Percentiles rank a stretch among this genome's conserved stretches.
These are phyloP conservation scores for Dichomitus squalens DNA, from an alignment of 1,284 basidiomycete species.

Conservation along the genomic window DNA sequence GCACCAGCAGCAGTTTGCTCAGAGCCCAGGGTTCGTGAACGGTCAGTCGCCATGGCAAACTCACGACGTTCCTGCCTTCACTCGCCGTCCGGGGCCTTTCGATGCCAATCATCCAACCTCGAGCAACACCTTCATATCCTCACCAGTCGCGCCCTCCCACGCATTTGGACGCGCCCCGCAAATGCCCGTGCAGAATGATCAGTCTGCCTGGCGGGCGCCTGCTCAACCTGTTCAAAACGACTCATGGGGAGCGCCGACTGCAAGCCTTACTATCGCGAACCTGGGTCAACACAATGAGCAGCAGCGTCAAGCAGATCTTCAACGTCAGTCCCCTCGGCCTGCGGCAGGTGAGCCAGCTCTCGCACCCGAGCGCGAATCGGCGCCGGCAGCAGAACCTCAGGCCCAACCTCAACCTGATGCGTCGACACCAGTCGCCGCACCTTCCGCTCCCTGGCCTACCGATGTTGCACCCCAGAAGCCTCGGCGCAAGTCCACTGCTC, in stretches of 20 bases:
- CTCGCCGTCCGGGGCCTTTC: constrained; percentile 46
- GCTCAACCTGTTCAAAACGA: constrained; percentile 47
- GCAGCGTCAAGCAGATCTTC: constrained; percentile 36
- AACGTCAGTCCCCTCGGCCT: constrained; percentile 12
- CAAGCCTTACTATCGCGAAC: constrained; percentile 56
- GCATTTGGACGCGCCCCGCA: constrained; percentile 25
- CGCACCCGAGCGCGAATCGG: constrained; percentile 9
- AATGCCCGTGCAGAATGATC: constrained; percentile 35
- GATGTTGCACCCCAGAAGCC: constrained; percentile 31
- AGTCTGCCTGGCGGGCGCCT: constrained; percentile 55
- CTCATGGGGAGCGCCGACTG: constrained; percentile 49
- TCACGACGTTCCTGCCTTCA: constrained; percentile 32
- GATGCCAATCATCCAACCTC: constrained; percentile 36
- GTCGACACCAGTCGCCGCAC: constrained; percentile 19
- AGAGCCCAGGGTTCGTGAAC: constrained; percentile 17
- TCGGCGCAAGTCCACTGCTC: constrained; percentile 29
- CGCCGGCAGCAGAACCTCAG: constrained; percentile 13
- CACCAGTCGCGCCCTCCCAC: constrained; percentile 30
- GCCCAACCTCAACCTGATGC: constrained; percentile 4
- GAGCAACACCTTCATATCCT: constrained; percentile 27
- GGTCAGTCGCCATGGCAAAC: constrained; percentile 38
- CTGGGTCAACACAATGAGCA: constrained; percentile 61
- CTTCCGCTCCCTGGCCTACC: constrained; percentile 26
- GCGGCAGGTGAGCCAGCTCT: constrained; percentile 15
- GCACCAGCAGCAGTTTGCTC: constrained; percentile 24